phyloP scores from a whole-genome alignment of 2,329 filamentous ascomycete genomes.

The Onygena corvina region DNA sequence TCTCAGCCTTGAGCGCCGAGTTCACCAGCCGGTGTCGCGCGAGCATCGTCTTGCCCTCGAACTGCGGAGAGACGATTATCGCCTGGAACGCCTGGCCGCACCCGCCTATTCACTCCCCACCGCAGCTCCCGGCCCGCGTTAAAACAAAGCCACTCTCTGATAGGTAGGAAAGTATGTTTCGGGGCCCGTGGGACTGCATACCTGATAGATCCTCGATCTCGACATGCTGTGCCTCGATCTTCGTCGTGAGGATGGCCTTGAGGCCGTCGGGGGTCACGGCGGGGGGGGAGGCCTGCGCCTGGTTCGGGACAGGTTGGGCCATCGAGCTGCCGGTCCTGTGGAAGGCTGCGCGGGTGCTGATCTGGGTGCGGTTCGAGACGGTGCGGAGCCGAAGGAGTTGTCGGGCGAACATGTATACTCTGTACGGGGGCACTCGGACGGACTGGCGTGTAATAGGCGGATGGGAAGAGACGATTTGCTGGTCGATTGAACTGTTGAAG shows the following conservation, averaged over 20 bases:
- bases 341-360: constrained; percentile 3
- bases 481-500: no score
- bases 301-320: constrained; percentile 24
- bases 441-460: no score
- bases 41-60: constrained; percentile 61
- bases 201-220: constrained; percentile 88
- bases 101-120: constrained; percentile 40
- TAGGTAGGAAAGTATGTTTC: background rate
- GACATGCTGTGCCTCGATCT: constrained; percentile 64
- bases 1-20: constrained; percentile 68
- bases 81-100: constrained; percentile 61
- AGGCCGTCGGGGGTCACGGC: constrained; percentile 63
- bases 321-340: constrained; percentile 20
- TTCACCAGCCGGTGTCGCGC: constrained; percentile 83
- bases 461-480: no score
- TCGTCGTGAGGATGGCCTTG: constrained; percentile 54
- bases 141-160: background rate
- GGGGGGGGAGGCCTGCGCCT: constrained; percentile 29
- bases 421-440: no score
- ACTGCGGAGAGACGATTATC: constrained; percentile 57
- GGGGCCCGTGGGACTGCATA: constrained; percentile 38
- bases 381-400: constrained; percentile 7
- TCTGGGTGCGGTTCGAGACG: background rate
- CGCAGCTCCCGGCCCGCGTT: background rate
- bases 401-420: constrained; percentile 14